Conservation (phyloP, 2,329 filamentous ascomycete species). For the Penicillium verrucosum region DNA sequence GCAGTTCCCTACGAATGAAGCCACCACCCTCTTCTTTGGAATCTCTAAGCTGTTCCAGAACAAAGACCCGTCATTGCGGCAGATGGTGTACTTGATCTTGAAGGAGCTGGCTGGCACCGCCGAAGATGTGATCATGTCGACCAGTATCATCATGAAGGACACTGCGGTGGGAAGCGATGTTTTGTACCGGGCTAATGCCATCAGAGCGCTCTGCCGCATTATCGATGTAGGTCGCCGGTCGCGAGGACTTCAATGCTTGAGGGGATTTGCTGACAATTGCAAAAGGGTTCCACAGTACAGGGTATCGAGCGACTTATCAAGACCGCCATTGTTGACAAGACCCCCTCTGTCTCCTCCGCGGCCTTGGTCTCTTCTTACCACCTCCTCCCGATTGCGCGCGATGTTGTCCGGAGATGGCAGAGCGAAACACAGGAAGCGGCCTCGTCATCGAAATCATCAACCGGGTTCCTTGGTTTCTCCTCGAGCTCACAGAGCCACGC, state of each 20-base stretch:
- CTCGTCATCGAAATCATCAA: slow-evolving; percentile 80
- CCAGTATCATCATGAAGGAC: slow-evolving; percentile 99
- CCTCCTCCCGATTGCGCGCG: slow-evolving; percentile 89
- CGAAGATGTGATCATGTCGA: slow-evolving; percentile 99
- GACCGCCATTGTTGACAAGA: slow-evolving; percentile 98
- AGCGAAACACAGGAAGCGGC: slow-evolving; percentile 97
- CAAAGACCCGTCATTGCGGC: slow-evolving; percentile 94
- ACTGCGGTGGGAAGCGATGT: slow-evolving; percentile 92
- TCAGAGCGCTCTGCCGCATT: slow-evolving; percentile 90
- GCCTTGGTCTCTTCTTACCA: slow-evolving; percentile 97
- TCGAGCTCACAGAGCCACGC: slow-evolving; percentile 69
- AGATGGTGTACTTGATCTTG: slow-evolving; percentile 98
- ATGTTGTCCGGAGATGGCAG: slow-evolving; percentile 96
- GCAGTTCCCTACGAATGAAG: slow-evolving; percentile 94
- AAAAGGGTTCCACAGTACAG: slow-evolving; percentile 85
- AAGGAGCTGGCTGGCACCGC: slow-evolving; percentile 95
- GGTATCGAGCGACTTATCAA: slow-evolving; percentile 98
- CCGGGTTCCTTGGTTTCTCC: slow-evolving; percentile 91
- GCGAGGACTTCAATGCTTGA: neutral
- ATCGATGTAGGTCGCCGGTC: slow-evolving; percentile 66
- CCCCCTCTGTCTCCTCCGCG: slow-evolving; percentile 92
- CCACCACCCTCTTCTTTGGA: slow-evolving; percentile 96
- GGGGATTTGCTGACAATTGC: slow-evolving; percentile 14
- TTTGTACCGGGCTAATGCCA: slow-evolving; percentile 92
- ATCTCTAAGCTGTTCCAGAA: slow-evolving; percentile 99